These are phyloP conservation scores for Fusarium sp. DNA, from an alignment of 2,329 filamentous ascomycete genomes.

Conservation along the genomic window DNA sequence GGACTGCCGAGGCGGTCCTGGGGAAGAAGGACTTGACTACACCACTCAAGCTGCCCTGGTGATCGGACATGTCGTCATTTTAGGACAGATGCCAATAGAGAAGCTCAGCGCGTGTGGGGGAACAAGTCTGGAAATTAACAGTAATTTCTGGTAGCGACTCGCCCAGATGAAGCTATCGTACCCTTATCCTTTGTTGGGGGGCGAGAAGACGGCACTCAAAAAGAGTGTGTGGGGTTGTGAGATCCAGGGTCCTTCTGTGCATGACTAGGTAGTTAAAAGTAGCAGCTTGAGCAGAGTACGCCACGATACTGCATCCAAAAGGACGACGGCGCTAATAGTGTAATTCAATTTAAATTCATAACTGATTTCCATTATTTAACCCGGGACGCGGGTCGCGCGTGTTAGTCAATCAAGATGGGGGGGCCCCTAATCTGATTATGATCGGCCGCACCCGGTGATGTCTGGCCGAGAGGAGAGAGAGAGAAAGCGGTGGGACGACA, in stretches of 20 bases:
- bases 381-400: not conserved
- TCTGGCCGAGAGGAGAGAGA: constrained; percentile 4
- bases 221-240: constrained; percentile 30
- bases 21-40: constrained; percentile 70
- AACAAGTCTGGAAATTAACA: constrained; percentile 22
- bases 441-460: constrained; percentile 18
- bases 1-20: constrained; percentile 72
- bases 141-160: constrained; percentile 25
- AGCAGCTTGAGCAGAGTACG: not conserved
- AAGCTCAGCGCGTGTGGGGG: not conserved
- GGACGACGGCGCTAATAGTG: not conserved
- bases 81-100: not conserved
- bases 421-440: constrained; percentile 23
- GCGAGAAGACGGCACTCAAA: not conserved
- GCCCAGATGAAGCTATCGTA: constrained; percentile 25
- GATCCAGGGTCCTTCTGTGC: constrained; percentile 29
- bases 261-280: constrained; percentile 1
- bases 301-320: constrained; percentile 23
- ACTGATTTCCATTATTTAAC: not conserved
- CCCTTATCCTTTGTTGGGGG: not conserved
- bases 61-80: constrained; percentile 22
- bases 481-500: not conserved
- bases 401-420: not conserved
- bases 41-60: constrained; percentile 76
- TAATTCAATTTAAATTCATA: not conserved